Evolutionary conservation across 441 rosid species (phyloP).

Genomic region (Populus hybrid): DNA sequence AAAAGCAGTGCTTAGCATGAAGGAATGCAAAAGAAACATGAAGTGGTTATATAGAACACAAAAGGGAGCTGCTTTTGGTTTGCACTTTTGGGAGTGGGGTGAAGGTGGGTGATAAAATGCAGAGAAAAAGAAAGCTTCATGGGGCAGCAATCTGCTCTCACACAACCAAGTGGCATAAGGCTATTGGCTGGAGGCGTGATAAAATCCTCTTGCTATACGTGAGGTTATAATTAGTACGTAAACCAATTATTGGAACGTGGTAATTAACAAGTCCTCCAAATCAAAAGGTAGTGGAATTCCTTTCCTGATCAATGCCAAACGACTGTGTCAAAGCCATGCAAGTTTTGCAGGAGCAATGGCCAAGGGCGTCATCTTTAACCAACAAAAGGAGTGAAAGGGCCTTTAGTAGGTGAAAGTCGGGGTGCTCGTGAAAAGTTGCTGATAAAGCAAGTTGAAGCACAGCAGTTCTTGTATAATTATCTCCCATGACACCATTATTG

Average conservation of each 20-base stretch:
- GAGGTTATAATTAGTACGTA: not conserved
- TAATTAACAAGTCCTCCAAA: not conserved
- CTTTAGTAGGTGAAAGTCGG: no score
- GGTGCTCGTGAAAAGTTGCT: no score
- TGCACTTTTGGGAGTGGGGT: conserved; percentile 17
- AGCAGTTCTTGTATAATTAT: no score
- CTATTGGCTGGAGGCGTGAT: not conserved
- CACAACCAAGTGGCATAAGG: not conserved
- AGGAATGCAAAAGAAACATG: not conserved
- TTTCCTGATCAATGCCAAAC: no score
- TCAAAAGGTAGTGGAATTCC: not conserved
- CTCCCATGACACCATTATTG: no score
- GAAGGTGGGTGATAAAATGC: conserved; percentile 4
- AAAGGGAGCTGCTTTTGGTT: not conserved
- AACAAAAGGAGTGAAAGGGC: no score
- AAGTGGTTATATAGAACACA: conserved; percentile 2
- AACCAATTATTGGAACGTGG: not conserved
- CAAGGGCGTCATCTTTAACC: no score
- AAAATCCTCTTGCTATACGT: not conserved
- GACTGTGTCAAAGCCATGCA: no score
- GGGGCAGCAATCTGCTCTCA: conserved; percentile 11
- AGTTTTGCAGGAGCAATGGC: no score
- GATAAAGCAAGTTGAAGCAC: no score
- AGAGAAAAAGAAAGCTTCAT: conserved; percentile 8
- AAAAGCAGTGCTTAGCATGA: not conserved